Evolutionary conservation across 257 asterid species (phyloP).

Genomic region (Avicennia marina): DNA sequence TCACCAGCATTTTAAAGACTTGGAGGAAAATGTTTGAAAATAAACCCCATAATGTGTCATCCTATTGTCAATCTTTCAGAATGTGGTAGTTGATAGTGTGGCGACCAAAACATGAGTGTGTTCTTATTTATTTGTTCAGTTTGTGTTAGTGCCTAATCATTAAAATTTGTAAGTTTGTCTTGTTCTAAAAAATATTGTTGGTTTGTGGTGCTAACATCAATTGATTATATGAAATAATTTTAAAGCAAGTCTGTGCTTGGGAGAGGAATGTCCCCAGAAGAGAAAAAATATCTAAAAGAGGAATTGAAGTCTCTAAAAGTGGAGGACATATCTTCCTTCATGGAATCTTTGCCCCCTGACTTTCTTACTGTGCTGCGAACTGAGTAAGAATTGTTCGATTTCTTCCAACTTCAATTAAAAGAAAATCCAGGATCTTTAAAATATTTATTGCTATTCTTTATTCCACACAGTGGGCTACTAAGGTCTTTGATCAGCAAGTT

Average conservation of each 20-base stretch:
- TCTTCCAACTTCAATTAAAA: background rate
- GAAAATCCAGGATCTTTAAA: too few species aligned
- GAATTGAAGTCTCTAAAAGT: slow-evolving; percentile 66
- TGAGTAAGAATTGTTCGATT: slow-evolving; percentile 46
- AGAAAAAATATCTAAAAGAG: slow-evolving; percentile 54
- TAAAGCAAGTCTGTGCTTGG: slow-evolving; percentile 74
- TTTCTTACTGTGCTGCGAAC: slow-evolving; percentile 74
- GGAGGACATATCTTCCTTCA: slow-evolving; percentile 92
- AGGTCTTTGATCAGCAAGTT: slow-evolving; percentile 83
- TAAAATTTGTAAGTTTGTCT: background rate
- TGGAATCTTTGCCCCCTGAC: slow-evolving; percentile 87
- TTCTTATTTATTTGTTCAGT: background rate
- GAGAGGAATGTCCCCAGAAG: slow-evolving; percentile 71
- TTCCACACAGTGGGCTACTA: slow-evolving; percentile 61
- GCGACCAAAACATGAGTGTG: background rate
- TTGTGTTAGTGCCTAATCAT: background rate
- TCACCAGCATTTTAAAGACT: too few species aligned
- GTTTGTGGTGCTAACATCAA: slow-evolving; percentile 16
- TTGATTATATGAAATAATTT: background rate
- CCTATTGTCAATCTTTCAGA: background rate
- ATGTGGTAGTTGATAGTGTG: too few species aligned
- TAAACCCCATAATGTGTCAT: background rate
- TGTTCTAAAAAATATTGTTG: too few species aligned
- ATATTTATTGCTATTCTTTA: background rate
- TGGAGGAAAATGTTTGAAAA: too few species aligned